phyloP scores from a whole-genome alignment of 2,329 filamentous ascomycete genomes.

The Aphanoascus verrucosus region DNA sequence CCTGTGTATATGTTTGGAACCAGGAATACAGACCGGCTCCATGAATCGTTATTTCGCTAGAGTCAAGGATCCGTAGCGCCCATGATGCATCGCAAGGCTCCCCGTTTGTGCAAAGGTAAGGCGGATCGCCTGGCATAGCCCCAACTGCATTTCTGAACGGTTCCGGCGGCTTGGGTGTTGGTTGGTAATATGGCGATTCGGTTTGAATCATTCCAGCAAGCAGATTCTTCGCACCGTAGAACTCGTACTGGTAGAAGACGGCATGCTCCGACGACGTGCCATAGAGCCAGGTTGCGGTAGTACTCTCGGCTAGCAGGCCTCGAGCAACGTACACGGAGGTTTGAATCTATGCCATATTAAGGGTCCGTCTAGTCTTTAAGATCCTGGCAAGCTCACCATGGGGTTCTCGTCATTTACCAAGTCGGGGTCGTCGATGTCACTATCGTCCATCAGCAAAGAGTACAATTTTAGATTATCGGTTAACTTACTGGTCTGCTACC shows the following conservation, averaged over 20 bases:
- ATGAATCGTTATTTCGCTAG: not conserved
- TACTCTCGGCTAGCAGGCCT: slow-evolving; percentile 10
- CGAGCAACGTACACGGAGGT: slow-evolving; percentile 9
- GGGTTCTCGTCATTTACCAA: slow-evolving; percentile 44
- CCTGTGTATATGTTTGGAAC: slow-evolving; percentile 7
- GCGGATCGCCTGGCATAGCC: no score
- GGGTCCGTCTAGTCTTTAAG: no score
- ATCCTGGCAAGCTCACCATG: no score
- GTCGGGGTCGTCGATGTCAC: slow-evolving; percentile 1
- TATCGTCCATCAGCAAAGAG: no score
- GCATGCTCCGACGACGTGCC: slow-evolving; percentile 57
- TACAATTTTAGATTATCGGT: no score
- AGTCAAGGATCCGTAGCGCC: slow-evolving; percentile 1
- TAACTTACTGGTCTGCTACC: slow-evolving; percentile 10
- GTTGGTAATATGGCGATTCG: slow-evolving; percentile 62
- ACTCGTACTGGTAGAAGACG: slow-evolving; percentile 60
- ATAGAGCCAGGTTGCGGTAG: slow-evolving; percentile 47
- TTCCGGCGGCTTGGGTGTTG: slow-evolving; percentile 47
- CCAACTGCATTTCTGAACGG: slow-evolving; percentile 39
- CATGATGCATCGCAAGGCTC: not conserved
- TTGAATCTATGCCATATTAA: not conserved
- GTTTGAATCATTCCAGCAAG: slow-evolving; percentile 57
- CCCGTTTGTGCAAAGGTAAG: no score
- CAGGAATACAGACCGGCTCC: slow-evolving; percentile 6
- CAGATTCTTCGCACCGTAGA: slow-evolving; percentile 49